Base-by-base conservation (phyloP, 2,329 filamentous ascomycete genomes). In the Fusarium nodosum region DNA sequence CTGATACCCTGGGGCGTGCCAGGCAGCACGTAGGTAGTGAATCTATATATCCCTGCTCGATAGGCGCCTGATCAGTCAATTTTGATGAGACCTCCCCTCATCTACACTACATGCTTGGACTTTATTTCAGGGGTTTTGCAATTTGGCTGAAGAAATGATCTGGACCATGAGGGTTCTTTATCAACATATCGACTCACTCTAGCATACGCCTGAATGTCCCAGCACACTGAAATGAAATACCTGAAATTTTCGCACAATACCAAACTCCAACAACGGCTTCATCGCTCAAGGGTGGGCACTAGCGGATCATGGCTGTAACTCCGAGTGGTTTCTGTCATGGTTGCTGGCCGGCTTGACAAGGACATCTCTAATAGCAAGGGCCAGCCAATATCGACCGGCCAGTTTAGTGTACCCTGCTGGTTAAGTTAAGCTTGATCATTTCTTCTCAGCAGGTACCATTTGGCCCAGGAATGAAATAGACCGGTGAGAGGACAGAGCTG, bases 251-350 rank as follows among this genome's bases (percentile, higher is more conserved):
- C 58, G 38, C 33, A 53, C 41, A 68, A 51, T 55, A 52, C 52
- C 36, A 55, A 70, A 70, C 56, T 59, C 47, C 57, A 70, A 70
- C 55, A 48, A 51, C 53, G 47, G 50, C 66, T 70, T 58, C 56
- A 56, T 70, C 57, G 56, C 39, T 59, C 34, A 24, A 53, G 24
- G 36, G 62, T 66, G 46, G 62, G 46, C 50, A 57, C 66, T 70
- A 67, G 52, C 41, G 60, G 54, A 61, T 51, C 60, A 48, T 41
- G 51, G 51, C 36, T 51, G 36, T 51, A 24, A 52, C 45, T 63
- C 54, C 61, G 39, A 41, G 53, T 56, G 42, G 33, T 60, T 46
- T 50, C 38, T 28, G 18, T 39, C 34, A 39, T 41, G 48, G 34
- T 60, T 52, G 45, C 46, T 65, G 45, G 53, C 60, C 26, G 44